Percentiles rank a stretch among this genome's conserved stretches.
Conservation (phyloP, 257 asterid species). For the Scutellaria minor region DNA sequence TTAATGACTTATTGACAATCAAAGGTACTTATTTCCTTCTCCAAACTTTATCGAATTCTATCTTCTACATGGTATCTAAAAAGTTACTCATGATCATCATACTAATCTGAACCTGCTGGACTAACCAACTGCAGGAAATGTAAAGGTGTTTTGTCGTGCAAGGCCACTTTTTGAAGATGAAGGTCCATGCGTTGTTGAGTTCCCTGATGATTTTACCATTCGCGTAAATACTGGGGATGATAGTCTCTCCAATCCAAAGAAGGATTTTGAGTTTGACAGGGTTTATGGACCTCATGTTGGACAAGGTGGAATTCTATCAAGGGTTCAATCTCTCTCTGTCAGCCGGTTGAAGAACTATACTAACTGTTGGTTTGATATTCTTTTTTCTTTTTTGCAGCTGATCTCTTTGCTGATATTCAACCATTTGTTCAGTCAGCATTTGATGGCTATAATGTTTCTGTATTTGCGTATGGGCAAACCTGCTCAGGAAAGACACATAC, state of each 20-base stretch:
- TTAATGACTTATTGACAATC: slow-evolving; percentile 89
- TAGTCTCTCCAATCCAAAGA: slow-evolving; percentile 76
- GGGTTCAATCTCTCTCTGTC: slow-evolving; percentile 31
- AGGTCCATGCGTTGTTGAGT: slow-evolving; percentile 81
- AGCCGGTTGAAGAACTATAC: slow-evolving; percentile 35
- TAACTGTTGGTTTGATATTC: slow-evolving; percentile 37
- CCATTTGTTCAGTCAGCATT: slow-evolving; percentile 99
- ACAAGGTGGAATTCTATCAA: slow-evolving; percentile 65
- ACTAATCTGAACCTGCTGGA: slow-evolving; percentile 39
- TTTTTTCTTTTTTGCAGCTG: slow-evolving; percentile 60
- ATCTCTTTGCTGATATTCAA: slow-evolving; percentile 87
- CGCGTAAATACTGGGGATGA: slow-evolving; percentile 85
- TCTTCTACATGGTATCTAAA: slow-evolving; percentile 29
- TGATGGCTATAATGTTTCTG: slow-evolving; percentile 90
- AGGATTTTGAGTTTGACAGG: slow-evolving; percentile 96
- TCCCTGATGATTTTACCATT: slow-evolving; percentile 80
- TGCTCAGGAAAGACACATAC: slow-evolving; percentile 92
- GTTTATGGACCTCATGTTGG: slow-evolving; percentile 99
- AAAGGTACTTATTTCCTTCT: slow-evolving; percentile 60
- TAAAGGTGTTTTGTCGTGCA: slow-evolving; percentile 90
- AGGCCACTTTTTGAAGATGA: slow-evolving; percentile 97
- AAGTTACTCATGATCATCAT: slow-evolving; percentile 28
- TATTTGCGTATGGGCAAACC: slow-evolving; percentile 89
- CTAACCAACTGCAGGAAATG: slow-evolving; percentile 70
- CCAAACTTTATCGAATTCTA: slow-evolving; percentile 34